Evolutionary conservation across 805 yeast species (phyloP), one percentile per base, ranked within the genome.

Genomic region (Ascoidea rubescens): DNA sequence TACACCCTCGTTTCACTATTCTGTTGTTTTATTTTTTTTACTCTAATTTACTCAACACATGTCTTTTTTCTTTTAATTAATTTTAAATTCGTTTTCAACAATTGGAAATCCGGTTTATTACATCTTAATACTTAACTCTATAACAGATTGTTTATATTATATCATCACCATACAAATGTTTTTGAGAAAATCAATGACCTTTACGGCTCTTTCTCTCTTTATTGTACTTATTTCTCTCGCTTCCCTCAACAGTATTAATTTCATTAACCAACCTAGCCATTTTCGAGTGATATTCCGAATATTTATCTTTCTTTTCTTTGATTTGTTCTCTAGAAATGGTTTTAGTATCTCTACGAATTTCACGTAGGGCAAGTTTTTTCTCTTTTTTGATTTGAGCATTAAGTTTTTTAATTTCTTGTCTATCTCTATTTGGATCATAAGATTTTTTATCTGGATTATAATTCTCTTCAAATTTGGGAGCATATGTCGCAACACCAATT

Each of bases 381-480:
- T 93, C 99, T 68, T 89, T 85, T 80, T 93, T 93, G 67, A 89
- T 70, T 69, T 86, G 87, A 21, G 84, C 81, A 68, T 78, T 79
- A 72, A 91, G 77, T 74, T 93, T 93, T 64, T 75, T 76, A 59
- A 87, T 69, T 67, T 93, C 98, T 58, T 82, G 87, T 67, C 93
- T 77, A 55, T 84, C 81, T 59, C 81, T 75, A 64, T 90, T 85
- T 51, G 84, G 77, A 65, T 91, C 96, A 66, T 88, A 85, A 6
- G 95, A 86, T 70, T 87, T 90, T 78, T 82, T 87, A 64, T 88
- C 96, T 53, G 96, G 96, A 70, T 90, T 91, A 78, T 83, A 93
- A 72, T 89, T 88, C 62, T 88, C 98, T 69, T 91, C 97, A 65
- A 84, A 93, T 68, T 86, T 82, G 57, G 99, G 99, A 44, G 89